These are phyloP conservation scores for Zymoseptoria brevis DNA, from an alignment of 2,329 filamentous ascomycete genomes.

Conservation along the genomic window DNA sequence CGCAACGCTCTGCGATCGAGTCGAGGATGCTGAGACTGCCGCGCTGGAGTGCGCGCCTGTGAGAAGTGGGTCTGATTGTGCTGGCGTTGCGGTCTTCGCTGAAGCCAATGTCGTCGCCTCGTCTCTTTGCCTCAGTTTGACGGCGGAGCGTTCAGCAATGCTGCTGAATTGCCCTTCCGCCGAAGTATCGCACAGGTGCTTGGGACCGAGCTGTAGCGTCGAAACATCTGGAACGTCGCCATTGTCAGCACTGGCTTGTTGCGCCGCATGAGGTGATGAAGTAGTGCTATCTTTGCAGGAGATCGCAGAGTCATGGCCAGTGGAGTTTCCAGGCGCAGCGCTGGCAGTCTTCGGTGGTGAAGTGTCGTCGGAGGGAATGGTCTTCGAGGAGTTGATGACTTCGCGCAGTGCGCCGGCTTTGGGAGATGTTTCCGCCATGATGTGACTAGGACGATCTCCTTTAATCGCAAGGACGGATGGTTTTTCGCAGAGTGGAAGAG, in stretches of 20 bases:
- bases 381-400: background rate
- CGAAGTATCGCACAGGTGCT: background rate
- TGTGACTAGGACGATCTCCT: background rate
- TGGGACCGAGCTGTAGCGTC: background rate
- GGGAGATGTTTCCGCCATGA: background rate
- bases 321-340: too few species aligned
- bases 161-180: background rate
- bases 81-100: background rate
- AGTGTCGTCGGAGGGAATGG: background rate
- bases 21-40: background rate
- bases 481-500: background rate
- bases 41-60: background rate
- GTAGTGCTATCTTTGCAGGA: background rate
- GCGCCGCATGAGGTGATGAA: background rate
- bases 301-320: background rate
- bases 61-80: background rate
- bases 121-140: too few species aligned
- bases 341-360: background rate
- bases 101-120: background rate
- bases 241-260: background rate
- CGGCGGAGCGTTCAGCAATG: background rate
- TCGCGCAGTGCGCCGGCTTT: background rate
- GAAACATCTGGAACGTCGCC: background rate
- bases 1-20: background rate
- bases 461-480: background rate